Conservation (phyloP, 169 alveolate genomes). For the Plasmodium fragile region DNA sequence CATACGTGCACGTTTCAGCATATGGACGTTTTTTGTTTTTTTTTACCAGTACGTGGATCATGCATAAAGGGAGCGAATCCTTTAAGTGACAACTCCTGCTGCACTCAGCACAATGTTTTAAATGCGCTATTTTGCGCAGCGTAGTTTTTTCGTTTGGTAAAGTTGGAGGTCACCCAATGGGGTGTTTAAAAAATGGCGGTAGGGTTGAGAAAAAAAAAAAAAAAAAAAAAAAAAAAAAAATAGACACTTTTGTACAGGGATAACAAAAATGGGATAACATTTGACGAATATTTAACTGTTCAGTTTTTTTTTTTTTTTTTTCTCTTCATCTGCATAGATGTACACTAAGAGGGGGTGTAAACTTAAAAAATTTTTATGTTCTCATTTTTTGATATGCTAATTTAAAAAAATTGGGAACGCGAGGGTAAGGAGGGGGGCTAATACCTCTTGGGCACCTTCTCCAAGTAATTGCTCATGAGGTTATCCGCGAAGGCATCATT, state of each 20-base stretch:
- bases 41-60: neutral
- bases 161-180: neutral
- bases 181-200: neutral
- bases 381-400: neutral
- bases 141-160: neutral
- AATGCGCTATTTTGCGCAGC: neutral
- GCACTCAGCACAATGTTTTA: neutral
- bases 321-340: neutral
- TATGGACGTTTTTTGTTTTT: neutral
- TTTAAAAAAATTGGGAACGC: neutral
- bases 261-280: neutral
- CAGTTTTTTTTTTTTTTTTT: neutral
- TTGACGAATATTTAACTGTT: neutral
- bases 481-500: constrained; percentile 47
- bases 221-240: neutral
- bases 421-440: neutral
- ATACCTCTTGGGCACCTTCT: constrained; percentile 45
- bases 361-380: neutral
- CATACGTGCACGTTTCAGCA: neutral
- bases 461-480: constrained; percentile 29
- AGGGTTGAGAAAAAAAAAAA: neutral
- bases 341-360: neutral
- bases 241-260: neutral
- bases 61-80: neutral
- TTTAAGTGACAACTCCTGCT: neutral